Evolutionary conservation across 2,329 filamentous ascomycete species (phyloP), one percentile per base, ranked within the genome.

Genomic region (Anthostomella pinea): DNA sequence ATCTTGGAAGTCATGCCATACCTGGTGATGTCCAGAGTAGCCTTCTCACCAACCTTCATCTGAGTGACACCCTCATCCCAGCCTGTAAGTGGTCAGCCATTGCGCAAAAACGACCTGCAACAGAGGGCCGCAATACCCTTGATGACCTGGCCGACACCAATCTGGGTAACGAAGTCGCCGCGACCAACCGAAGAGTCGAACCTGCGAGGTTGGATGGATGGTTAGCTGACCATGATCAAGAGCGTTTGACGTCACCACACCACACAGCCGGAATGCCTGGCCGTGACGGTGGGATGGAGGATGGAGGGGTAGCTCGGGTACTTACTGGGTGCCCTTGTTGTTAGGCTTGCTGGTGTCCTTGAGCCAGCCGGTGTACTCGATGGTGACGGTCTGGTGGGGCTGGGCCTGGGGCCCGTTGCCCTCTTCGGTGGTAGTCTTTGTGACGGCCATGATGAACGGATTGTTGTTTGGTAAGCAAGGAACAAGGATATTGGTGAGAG

Each of bases 11-110:
- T 45, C 30, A 37, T 22, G 40, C 41, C 51, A 38, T 74, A 89
- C 84, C 77, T 73, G 46, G 82, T 77, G 60, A 97, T 96, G 51
- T 82, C 84, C 48, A 98, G 74, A 33, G 79, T 86, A 35, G 88
- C 83, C 72, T 87, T 91, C 77, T 97, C 91, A 62, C 91, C 90
- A 41, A 95, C 72, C 60, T 83, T 83, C 91, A 98, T 96, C 59
- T 79, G 72, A 32, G 72, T 68, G 35, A 97, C 89, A 50, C 85
- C 90, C 67, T 95, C 82, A 58, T 88, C 89, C 88, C 79, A 94
- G 52, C 80, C 86, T 89, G 49, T 33, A n/a, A 22, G 30, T 32
- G 8, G 27, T 50, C 34, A 50, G 39, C 19, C 30, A 28, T 21
- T 35, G 23, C 17, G 21, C 15, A 33, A 24, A 23, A 15, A 24